phyloP scores from a whole-genome alignment of 805 yeast genomes.

The Lachancea kluyveri region DNA sequence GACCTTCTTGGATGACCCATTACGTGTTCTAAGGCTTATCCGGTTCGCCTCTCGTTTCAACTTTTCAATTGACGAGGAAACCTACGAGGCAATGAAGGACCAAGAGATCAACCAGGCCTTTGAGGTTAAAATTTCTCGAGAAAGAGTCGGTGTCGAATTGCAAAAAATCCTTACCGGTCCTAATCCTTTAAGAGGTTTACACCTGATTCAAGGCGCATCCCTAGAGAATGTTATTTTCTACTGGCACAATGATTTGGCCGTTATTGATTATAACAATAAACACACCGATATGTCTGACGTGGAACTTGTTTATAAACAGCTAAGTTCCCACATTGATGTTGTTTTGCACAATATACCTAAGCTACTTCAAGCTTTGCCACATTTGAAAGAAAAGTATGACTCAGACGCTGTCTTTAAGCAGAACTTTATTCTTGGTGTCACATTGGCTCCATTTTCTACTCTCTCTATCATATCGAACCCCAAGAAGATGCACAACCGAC shows the following conservation, averaged over 20 bases:
- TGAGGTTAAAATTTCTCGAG: conserved; percentile 73
- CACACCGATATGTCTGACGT: conserved; percentile 9
- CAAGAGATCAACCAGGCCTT: conserved; percentile 53
- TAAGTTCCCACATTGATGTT: conserved; percentile 5
- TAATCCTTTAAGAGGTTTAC: conserved; percentile 58
- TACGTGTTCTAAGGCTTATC: conserved; percentile 77
- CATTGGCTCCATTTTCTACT: conserved; percentile 20
- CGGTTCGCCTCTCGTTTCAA: conserved; percentile 79
- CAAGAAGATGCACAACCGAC: conserved; percentile 20
- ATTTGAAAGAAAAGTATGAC: conserved; percentile 1
- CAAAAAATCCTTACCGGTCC: conserved; percentile 65
- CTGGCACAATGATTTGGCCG: conserved; percentile 25
- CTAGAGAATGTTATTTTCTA: conserved; percentile 56
- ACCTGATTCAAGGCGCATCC: conserved; percentile 47
- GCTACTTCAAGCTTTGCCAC: conserved; percentile 1
- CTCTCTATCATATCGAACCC: conserved; percentile 21
- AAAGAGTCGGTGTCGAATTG: conserved; percentile 82
- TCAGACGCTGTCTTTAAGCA: conserved; percentile 12
- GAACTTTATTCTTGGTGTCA: conserved; percentile 14
- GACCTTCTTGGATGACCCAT: conserved; percentile 91
- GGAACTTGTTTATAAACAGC: conserved; percentile 4
- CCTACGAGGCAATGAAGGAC: conserved; percentile 59
- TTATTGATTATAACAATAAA: conserved; percentile 17
- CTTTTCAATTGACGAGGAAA: conserved; percentile 55
- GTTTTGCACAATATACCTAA: conserved; percentile 6